phyloP scores from a whole-genome alignment of 2,329 filamentous ascomycete species.

The Colletotrichum sidae region DNA sequence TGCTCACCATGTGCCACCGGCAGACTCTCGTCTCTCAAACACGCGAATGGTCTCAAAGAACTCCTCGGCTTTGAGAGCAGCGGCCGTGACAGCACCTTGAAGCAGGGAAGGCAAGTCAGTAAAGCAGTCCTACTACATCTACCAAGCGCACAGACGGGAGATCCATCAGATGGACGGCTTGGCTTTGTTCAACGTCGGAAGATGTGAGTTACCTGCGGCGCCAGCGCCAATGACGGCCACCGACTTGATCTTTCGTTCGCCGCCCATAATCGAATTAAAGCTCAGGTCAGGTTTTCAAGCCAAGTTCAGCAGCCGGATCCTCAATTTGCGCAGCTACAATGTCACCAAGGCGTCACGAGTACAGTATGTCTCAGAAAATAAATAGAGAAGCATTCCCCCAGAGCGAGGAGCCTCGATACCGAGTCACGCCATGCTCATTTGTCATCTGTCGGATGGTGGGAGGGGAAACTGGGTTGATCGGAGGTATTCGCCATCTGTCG shows the following conservation, averaged over 20 bases:
- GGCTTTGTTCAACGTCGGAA: not conserved
- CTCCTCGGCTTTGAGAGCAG: constrained; percentile 58
- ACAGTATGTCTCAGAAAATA: not conserved
- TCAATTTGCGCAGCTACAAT: too few relatives aligned
- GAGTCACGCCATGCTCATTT: constrained; percentile 21
- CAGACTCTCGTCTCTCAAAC: constrained; percentile 55
- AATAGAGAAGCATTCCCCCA: not conserved
- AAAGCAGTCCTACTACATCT: not conserved
- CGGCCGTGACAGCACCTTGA: constrained; percentile 59
- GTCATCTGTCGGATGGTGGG: constrained; percentile 17
- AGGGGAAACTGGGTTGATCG: constrained; percentile 22
- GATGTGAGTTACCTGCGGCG: constrained; percentile 49
- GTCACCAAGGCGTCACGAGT: too few relatives aligned
- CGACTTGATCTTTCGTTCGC: constrained; percentile 47
- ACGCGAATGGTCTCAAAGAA: constrained; percentile 56
- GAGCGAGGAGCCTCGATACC: not conserved
- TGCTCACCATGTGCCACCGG: constrained; percentile 61
- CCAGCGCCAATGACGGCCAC: constrained; percentile 58
- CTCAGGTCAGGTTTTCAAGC: not conserved
- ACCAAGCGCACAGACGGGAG: too few relatives aligned
- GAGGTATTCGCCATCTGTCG: constrained; percentile 36
- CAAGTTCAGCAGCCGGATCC: too few relatives aligned
- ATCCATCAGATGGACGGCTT: too few relatives aligned
- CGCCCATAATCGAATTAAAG: constrained; percentile 17
- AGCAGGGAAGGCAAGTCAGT: not conserved